Evolutionary conservation across 2,329 filamentous ascomycete species (phyloP).

Genomic region (Trichoderma polysporum): DNA sequence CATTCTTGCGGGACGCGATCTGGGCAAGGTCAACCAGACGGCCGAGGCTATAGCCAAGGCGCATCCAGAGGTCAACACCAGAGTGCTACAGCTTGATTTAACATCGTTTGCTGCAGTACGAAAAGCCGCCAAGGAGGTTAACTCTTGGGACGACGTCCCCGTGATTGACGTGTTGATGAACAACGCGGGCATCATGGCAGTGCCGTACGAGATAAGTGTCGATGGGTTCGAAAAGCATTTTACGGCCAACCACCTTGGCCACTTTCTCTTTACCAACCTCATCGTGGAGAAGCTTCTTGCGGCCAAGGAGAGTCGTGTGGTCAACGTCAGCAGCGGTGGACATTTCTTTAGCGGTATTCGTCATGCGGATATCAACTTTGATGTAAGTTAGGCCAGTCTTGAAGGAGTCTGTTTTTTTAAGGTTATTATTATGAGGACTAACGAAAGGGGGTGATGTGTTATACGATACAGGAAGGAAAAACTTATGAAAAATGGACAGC

Average conservation of each 20-base stretch:
- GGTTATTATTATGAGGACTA: background rate
- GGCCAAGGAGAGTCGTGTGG: slow-evolving; percentile 36
- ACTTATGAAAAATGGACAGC: slow-evolving; percentile 34
- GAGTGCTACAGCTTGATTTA: slow-evolving; percentile 39
- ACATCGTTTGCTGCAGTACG: slow-evolving; percentile 38
- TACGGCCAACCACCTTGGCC: slow-evolving; percentile 46
- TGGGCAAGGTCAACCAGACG: slow-evolving; percentile 40
- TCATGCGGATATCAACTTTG: slow-evolving; percentile 36
- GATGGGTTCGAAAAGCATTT: slow-evolving; percentile 47
- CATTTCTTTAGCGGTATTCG: slow-evolving; percentile 34
- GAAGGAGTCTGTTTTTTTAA: background rate
- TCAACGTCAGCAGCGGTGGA: slow-evolving; percentile 42
- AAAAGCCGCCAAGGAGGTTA: slow-evolving; percentile 38
- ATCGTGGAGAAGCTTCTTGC: slow-evolving; percentile 44
- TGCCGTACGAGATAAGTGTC: slow-evolving; percentile 33
- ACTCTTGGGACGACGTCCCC: slow-evolving; percentile 26
- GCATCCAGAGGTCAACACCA: slow-evolving; percentile 35
- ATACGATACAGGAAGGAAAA: slow-evolving; percentile 28
- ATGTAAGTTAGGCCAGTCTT: slow-evolving; percentile 25
- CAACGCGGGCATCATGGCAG: slow-evolving; percentile 45
- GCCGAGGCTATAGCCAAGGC: slow-evolving; percentile 36
- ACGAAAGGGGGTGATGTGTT: background rate
- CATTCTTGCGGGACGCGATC: slow-evolving; percentile 47
- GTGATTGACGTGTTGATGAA: slow-evolving; percentile 43
- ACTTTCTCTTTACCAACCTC: slow-evolving; percentile 48